phyloP scores from a whole-genome alignment of 2,329 filamentous ascomycete species.

The Hypoxylon sp. region DNA sequence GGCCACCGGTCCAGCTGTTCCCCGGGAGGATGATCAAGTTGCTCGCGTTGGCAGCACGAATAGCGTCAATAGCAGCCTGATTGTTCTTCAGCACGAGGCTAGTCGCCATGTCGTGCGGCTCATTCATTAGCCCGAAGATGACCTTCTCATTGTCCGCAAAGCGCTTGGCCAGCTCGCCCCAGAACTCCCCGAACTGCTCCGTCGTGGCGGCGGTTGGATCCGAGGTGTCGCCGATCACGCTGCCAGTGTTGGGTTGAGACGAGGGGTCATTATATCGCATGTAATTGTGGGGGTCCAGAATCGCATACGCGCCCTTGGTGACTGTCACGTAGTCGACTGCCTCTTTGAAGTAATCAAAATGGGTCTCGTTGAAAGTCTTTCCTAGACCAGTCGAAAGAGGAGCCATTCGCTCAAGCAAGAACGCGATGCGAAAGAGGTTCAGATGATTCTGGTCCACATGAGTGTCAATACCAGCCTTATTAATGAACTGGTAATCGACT shows the following conservation, averaged over 20 bases:
- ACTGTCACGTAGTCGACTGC: slow-evolving; percentile 66
- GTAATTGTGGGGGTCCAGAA: slow-evolving; percentile 68
- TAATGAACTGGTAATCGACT: slow-evolving; percentile 66
- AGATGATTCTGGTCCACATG: slow-evolving; percentile 63
- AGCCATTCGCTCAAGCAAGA: slow-evolving; percentile 66
- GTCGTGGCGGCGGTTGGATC: slow-evolving; percentile 63
- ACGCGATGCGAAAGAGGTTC: slow-evolving; percentile 65
- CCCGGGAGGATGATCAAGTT: slow-evolving; percentile 66
- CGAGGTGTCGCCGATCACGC: slow-evolving; percentile 63
- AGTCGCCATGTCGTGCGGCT: slow-evolving; percentile 66
- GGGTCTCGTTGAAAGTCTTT: slow-evolving; percentile 65
- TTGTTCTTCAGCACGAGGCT: slow-evolving; percentile 62
- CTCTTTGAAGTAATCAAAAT: slow-evolving; percentile 62
- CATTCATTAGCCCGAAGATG: slow-evolving; percentile 66
- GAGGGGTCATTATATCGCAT: slow-evolving; percentile 69
- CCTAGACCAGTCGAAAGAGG: slow-evolving; percentile 63
- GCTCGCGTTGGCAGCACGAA: slow-evolving; percentile 60
- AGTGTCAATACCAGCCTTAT: slow-evolving; percentile 60
- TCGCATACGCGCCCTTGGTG: slow-evolving; percentile 62
- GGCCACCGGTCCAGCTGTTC: slow-evolving; percentile 65
- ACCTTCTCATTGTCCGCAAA: slow-evolving; percentile 64
- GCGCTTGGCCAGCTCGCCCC: slow-evolving; percentile 63
- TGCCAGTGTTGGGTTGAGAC: slow-evolving; percentile 63
- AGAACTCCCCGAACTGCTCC: slow-evolving; percentile 63
- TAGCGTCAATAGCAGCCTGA: slow-evolving; percentile 63